A percentile compares a stretch with the other conserved stretches of the same genome.
These are phyloP conservation scores for Prorocentrum cordatum DNA, from an alignment of 169 alveolate species.

Conservation along the genomic window DNA sequence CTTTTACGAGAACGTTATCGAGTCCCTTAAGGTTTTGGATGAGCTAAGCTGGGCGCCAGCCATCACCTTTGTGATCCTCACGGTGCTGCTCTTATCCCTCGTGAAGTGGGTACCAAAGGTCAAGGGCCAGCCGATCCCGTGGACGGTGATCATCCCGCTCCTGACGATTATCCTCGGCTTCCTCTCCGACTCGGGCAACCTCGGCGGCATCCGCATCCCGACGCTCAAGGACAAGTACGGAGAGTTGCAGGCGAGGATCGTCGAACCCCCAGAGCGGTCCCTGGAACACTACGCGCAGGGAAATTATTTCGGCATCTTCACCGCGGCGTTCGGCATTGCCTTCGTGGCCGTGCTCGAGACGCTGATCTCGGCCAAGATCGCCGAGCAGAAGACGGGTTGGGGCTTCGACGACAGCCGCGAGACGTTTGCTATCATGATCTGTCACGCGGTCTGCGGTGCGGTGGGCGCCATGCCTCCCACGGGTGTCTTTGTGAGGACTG, in stretches of 20 bases:
- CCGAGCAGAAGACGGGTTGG: conserved; percentile 33
- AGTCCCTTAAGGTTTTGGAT: conserved; percentile 27
- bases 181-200: conserved; percentile 11
- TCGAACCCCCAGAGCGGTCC: neutral
- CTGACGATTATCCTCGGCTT: conserved; percentile 41
- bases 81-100: neutral
- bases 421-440: conserved; percentile 40
- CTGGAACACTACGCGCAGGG: too few species aligned
- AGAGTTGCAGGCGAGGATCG: neutral
- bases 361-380: conserved; percentile 40
- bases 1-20: conserved; percentile 28
- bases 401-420: conserved; percentile 37
- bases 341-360: conserved; percentile 56
- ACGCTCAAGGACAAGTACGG: conserved; percentile 61
- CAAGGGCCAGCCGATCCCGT: conserved; percentile 34
- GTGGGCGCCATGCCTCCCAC: conserved; percentile 59
- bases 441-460: conserved; percentile 56
- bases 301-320: too few species aligned
- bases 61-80: too few species aligned
- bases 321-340: conserved; percentile 36
- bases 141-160: conserved; percentile 38
- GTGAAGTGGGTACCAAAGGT: conserved; percentile 25
- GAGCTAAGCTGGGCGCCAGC: neutral
- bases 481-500: conserved; percentile 32
- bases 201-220: conserved; percentile 39